A percentile compares a stretch with the other conserved stretches of the same genome.
phyloP scores from a whole-genome alignment of 768 basidiomycete genomes.

The Agrocybe praecox region DNA sequence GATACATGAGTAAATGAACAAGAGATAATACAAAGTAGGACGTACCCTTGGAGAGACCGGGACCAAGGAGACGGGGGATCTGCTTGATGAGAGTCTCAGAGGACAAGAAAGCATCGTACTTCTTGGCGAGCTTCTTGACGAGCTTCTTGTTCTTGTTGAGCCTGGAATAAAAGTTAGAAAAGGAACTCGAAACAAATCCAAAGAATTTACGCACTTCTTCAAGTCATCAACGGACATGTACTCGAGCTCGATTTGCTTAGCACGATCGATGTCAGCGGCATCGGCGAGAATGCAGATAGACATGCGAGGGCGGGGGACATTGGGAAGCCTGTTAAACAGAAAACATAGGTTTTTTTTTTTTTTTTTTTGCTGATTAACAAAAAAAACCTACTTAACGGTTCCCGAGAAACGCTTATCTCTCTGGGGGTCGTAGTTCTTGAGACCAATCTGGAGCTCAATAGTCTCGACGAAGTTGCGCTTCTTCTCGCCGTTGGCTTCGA shows the following conservation, averaged over 20 bases:
- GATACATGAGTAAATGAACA: background rate
- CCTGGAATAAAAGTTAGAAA: conserved; percentile 38
- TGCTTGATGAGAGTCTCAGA: conserved; percentile 99
- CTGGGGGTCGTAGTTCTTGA: conserved; percentile 99
- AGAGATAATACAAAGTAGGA: conserved; percentile 9
- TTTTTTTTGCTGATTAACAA: no score
- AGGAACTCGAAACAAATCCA: background rate
- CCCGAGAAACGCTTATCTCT: conserved; percentile 99
- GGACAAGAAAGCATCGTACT: conserved; percentile 98
- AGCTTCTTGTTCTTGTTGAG: conserved; percentile 99
- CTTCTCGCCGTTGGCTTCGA: conserved; percentile 83
- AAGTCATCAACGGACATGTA: conserved; percentile 99
- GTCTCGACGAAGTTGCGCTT: conserved; percentile 96
- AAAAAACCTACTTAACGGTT: conserved; percentile 82
- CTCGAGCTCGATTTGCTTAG: conserved; percentile 96
- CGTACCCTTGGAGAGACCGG: conserved; percentile 97
- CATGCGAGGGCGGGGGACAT: conserved; percentile 99
- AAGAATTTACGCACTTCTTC: conserved; percentile 74
- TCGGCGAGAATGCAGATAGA: conserved; percentile 99
- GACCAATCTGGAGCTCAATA: conserved; percentile 93
- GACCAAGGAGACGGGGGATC: conserved; percentile 98
- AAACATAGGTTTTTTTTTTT: no score
- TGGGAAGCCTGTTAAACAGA: conserved; percentile 80
- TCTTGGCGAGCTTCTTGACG: conserved; percentile 99
- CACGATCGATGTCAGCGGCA: conserved; percentile 97